Evolutionary conservation across 495 filamentous ascomycete genomes (phyloP), one percentile per base, ranked within the genome.

Genomic region (Neurospora sp.): DNA sequence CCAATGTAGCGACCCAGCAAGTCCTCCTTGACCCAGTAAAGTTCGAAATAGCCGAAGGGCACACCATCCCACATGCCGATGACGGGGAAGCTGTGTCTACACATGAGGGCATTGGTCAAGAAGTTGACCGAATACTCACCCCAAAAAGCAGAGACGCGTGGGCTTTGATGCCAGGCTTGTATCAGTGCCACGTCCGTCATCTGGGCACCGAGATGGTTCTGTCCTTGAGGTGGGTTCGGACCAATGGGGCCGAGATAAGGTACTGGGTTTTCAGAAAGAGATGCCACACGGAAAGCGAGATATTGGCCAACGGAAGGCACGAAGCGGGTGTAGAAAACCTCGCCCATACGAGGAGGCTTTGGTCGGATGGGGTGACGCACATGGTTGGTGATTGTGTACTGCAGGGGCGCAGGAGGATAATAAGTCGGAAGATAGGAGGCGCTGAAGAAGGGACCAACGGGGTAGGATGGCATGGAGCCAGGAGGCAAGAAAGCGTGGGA

Each of bases 21-120:
- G 78, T 98, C 96, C 79, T 99, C 96, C 76, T 97, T 97, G 3
- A 96, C 94, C 96, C 96, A 99, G 83, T 99, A 99, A 46, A 99
- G 88, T 83, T 99, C 96, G 78, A 99, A 97, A 76, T 96, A 99
- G 0, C 96, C 96, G 81, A 98, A 99, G 0, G 96, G 96, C 72
- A 94, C 91, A 4, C 93, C 94, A 70, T 97, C 93, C 94, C 94
- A 99, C 83, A 92, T 90, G 39, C 93, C 96, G 75, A 99, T 95
- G 2, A 90, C 92, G 0, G 96, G 96, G 82, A 97, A 97, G 69
- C 89, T 93, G 80, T 98, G 91, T 11, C 84, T 85, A 39, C 84
- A 87, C 12, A 85, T 86, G 48, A 98, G 80, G 18, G 87, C 90
- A 18, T 82, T 80, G 2, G 85, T 79, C 7, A 99, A 85, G 75